Conservation (phyloP, 805 yeast genomes). For the Isabelozyma rhagii region DNA sequence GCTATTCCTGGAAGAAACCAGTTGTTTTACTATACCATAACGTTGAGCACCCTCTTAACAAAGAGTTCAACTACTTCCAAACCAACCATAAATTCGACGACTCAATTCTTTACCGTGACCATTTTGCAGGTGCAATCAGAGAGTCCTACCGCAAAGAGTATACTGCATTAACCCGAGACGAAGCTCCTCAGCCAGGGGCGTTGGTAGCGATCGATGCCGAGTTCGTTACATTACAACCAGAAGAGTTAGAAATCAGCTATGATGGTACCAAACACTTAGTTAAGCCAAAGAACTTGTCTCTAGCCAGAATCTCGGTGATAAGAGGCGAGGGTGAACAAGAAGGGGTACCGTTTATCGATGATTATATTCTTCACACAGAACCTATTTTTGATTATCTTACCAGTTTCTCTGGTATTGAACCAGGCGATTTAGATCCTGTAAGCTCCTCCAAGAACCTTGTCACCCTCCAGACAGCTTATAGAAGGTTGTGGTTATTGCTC, state of each 20-base stretch:
- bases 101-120: conserved; percentile 68
- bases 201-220: conserved; percentile 95
- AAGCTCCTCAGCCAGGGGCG: conserved; percentile 73
- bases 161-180: conserved; percentile 59
- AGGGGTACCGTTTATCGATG: conserved; percentile 87
- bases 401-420: conserved; percentile 87
- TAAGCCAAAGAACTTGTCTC: conserved; percentile 69
- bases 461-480: conserved; percentile 75
- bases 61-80: conserved; percentile 41
- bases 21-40: conserved; percentile 65
- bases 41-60: conserved; percentile 11
- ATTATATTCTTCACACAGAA: conserved; percentile 73
- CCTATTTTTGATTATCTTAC: conserved; percentile 84
- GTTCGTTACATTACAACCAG: conserved; percentile 80
- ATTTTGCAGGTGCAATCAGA: conserved; percentile 65
- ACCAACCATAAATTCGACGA: conserved; percentile 44
- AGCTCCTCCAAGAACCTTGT: conserved; percentile 69
- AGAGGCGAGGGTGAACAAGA: conserved; percentile 60
- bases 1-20: conserved; percentile 81
- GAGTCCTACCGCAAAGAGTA: conserved; percentile 60
- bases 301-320: conserved; percentile 87
- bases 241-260: conserved; percentile 71
- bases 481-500: conserved; percentile 84
- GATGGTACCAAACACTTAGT: conserved; percentile 68
- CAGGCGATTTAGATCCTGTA: conserved; percentile 79